Conservation (phyloP, 495 filamentous ascomycete species). For the Rostrohypoxylon terebratum region DNA sequence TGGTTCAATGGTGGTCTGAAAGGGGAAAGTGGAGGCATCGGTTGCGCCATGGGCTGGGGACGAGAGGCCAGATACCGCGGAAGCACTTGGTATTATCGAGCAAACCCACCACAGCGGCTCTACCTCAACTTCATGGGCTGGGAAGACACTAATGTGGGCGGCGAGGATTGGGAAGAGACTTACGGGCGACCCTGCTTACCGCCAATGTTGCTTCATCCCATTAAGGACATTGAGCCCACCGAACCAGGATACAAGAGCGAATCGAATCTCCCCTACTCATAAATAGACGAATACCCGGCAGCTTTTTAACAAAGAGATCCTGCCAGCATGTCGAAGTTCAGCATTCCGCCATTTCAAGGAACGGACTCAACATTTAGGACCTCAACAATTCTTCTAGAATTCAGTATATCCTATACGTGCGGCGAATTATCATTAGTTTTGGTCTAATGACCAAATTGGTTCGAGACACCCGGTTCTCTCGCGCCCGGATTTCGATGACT, state of each 20-base stretch:
- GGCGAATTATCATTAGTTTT: not conserved
- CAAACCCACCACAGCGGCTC: conserved; percentile 64
- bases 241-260: conserved; percentile 55
- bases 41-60: conserved; percentile 63
- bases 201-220: conserved; percentile 66
- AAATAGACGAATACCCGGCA: not conserved
- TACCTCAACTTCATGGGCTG: conserved; percentile 74
- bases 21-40: conserved; percentile 60
- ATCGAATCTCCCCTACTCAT: conserved; percentile 48
- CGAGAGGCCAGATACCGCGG: conserved; percentile 67
- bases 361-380: not conserved
- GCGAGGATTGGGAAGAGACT: conserved; percentile 62
- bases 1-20: conserved; percentile 71
- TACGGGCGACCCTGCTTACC: conserved; percentile 67
- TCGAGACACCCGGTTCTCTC: not conserved
- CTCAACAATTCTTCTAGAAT: conserved; percentile 13
- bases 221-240: conserved; percentile 62
- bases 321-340: not conserved
- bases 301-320: not conserved
- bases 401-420: conserved; percentile 3
- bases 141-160: conserved; percentile 63
- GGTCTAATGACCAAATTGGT: not conserved
- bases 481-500: not conserved
- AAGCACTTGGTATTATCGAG: conserved; percentile 69
- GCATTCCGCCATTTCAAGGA: not conserved